Conservation (phyloP, 23 red algal species). For the Gracilariopsis chorda region DNA sequence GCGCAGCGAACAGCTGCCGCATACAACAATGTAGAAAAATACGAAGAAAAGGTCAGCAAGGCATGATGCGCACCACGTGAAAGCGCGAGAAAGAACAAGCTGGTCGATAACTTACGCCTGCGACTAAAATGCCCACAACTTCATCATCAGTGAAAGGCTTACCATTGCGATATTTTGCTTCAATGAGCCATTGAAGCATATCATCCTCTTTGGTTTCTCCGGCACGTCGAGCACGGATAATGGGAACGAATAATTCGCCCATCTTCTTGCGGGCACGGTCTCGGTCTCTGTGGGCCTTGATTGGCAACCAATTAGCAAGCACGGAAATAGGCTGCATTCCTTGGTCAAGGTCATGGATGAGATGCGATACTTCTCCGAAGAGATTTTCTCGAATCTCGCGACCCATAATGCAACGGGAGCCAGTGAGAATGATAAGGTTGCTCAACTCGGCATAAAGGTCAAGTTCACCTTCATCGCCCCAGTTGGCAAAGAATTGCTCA, state of each 20-base stretch:
- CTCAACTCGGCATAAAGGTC: conserved; percentile 81
- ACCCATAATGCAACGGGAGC: conserved; percentile 95
- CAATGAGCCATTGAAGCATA: conserved; percentile 94
- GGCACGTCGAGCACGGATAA: conserved; percentile 76
- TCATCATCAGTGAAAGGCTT: conserved; percentile 64
- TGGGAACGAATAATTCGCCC: conserved; percentile 64
- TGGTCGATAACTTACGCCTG: conserved; percentile 52
- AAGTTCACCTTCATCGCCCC: conserved; percentile 72
- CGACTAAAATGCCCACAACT: conserved; percentile 79
- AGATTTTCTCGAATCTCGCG: conserved; percentile 94
- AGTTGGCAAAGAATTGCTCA: conserved; percentile 71
- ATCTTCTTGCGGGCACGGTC: conserved; percentile 83
- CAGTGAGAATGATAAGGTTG: conserved; percentile 97
- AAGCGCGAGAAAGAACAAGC: neutral
- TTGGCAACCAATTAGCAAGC: conserved; percentile 92
- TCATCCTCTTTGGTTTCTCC: conserved; percentile 73
- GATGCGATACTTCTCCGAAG: conserved; percentile 92
- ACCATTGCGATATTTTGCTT: conserved; percentile 85
- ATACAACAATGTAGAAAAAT: neutral
- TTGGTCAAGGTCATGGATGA: conserved; percentile 94
- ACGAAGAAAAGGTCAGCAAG: no score
- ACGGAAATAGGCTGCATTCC: conserved; percentile 99
- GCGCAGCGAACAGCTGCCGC: conserved; percentile 82
- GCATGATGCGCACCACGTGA: no score
- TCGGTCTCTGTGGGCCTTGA: conserved; percentile 70